Evolutionary conservation across 1,139 yeast species (phyloP).

Genomic region (Candida neerlandica): DNA sequence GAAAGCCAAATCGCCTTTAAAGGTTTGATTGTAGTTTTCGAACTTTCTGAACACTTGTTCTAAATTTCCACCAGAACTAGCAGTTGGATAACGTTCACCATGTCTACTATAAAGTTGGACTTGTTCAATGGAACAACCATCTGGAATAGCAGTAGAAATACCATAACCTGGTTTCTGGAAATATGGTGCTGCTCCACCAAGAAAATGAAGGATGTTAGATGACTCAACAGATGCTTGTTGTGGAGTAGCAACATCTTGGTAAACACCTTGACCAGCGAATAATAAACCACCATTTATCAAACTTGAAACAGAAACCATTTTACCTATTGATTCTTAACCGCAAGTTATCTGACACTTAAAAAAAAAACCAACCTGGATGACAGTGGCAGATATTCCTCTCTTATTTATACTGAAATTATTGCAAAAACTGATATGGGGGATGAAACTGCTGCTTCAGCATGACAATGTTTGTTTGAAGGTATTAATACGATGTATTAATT

Average conservation of each 20-base stretch:
- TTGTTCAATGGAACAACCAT: slow-evolving; percentile 58
- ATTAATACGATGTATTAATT: too few relatives aligned
- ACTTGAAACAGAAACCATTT: slow-evolving; percentile 37
- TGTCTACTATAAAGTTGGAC: slow-evolving; percentile 69
- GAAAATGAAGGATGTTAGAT: slow-evolving; percentile 43
- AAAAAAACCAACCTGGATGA: too few relatives aligned
- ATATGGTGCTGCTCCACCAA: slow-evolving; percentile 54
- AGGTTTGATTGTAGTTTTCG: slow-evolving; percentile 25
- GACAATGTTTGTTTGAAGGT: too few relatives aligned
- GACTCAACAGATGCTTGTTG: slow-evolving; percentile 40
- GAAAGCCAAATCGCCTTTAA: slow-evolving; percentile 34
- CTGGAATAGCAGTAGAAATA: slow-evolving; percentile 51
- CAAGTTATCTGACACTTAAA: too few relatives aligned
- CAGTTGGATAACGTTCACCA: slow-evolving; percentile 68
- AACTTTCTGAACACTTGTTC: slow-evolving; percentile 25
- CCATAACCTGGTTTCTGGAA: slow-evolving; percentile 48
- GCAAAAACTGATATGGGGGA: too few relatives aligned
- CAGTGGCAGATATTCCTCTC: too few relatives aligned
- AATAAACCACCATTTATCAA: slow-evolving; percentile 34
- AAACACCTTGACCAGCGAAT: slow-evolving; percentile 29
- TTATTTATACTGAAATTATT: too few relatives aligned
- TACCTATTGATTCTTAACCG: neutral
- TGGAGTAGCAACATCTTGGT: slow-evolving; percentile 37
- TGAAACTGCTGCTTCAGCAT: too few relatives aligned
- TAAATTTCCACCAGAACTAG: slow-evolving; percentile 25